Evolutionary conservation across 345 rosid genomes (phyloP).

Genomic region (Cardamine chenopodiifolia): DNA sequence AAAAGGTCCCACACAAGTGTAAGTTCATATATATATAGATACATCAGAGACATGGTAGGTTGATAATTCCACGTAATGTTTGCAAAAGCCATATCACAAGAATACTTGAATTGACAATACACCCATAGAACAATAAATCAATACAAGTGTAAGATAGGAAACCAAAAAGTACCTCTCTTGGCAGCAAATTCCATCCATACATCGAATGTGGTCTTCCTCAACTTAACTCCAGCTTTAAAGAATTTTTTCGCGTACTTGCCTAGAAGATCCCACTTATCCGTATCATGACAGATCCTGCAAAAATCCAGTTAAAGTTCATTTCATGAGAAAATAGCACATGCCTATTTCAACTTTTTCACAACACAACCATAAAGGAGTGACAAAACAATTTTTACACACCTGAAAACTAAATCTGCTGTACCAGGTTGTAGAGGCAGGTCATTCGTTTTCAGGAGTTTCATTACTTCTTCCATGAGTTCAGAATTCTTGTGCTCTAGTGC

Average conservation of each 20-base stretch:
- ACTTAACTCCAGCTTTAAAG: constrained; percentile 69
- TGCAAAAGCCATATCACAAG: background rate
- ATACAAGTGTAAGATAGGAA: background rate
- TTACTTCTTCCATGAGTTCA: constrained; percentile 66
- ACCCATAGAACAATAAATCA: background rate
- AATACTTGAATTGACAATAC: background rate
- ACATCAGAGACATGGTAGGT: background rate
- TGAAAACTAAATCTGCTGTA: constrained; percentile 76
- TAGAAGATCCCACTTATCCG: constrained; percentile 66
- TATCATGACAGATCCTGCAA: constrained; percentile 71
- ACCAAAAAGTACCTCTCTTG: constrained; percentile 55
- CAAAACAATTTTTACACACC: constrained; percentile 45
- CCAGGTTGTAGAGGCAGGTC: constrained; percentile 69
- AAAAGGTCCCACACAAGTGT: background rate
- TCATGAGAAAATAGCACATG: constrained; percentile 10
- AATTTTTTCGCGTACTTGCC: constrained; percentile 63
- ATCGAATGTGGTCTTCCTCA: constrained; percentile 67
- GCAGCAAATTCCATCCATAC: constrained; percentile 83
- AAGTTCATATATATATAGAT: background rate
- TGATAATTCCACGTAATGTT: background rate
- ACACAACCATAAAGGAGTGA: background rate
- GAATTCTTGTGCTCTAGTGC: constrained; percentile 63
- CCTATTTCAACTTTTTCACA: background rate
- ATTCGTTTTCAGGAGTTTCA: constrained; percentile 67
- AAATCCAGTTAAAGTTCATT: constrained; percentile 18